These are phyloP conservation scores for Aspergillus indologenus DNA, from an alignment of 495 filamentous ascomycete genomes.

Conservation along the genomic window DNA sequence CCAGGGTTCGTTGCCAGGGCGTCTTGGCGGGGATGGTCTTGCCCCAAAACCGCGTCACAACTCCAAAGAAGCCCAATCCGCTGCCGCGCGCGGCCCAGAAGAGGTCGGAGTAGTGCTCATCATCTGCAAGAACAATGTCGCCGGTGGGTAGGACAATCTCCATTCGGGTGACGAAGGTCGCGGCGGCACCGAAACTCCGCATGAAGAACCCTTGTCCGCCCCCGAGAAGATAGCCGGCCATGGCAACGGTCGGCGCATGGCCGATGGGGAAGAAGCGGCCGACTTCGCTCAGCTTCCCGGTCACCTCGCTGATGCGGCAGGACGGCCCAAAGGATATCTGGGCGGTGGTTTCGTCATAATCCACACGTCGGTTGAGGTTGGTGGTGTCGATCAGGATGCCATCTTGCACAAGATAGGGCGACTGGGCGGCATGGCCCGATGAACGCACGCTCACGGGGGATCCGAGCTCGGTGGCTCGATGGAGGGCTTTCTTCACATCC, in stretches of 20 bases:
- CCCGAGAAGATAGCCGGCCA: neutral
- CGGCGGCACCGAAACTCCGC: neutral
- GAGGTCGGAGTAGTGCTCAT: conserved; percentile 28
- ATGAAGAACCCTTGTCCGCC: conserved; percentile 6
- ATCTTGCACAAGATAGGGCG: neutral
- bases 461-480: neutral
- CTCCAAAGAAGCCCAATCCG: conserved; percentile 22
- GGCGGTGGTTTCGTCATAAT: neutral
- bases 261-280: conserved; percentile 4
- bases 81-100: conserved; percentile 38
- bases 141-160: conserved; percentile 44
- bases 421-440: neutral
- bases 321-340: neutral
- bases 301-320: neutral
- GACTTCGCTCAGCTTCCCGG: neutral
- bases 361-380: neutral
- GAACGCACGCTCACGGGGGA: neutral
- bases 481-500: neutral
- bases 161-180: neutral
- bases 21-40: neutral
- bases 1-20: neutral
- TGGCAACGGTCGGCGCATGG: neutral
- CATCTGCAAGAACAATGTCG: conserved; percentile 23
- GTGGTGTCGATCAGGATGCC: conserved; percentile 1
- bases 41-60: conserved; percentile 5